Conservation (phyloP, 1,284 basidiomycete genomes). For the Chiua sp. region DNA sequence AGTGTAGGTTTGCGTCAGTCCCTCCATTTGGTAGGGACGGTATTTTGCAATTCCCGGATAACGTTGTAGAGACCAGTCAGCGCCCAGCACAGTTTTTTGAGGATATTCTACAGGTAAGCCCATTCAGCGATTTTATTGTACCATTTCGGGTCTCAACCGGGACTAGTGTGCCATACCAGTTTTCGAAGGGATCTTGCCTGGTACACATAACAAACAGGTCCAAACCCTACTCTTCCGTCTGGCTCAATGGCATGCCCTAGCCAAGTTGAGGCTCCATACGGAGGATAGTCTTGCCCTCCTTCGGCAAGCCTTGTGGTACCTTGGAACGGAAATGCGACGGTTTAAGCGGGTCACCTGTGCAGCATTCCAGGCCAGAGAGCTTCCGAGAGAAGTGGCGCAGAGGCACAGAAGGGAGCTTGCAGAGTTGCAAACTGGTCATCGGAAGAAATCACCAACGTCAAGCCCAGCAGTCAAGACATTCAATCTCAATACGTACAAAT, state of each 20-base stretch:
- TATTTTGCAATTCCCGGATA: neutral
- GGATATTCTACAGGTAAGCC: neutral
- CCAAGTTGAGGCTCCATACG: conserved; percentile 1
- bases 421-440: neutral
- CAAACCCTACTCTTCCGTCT: neutral
- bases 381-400: neutral
- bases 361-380: neutral
- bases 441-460: neutral
- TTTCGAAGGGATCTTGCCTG: conserved; percentile 1
- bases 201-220: neutral
- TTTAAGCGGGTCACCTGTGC: neutral
- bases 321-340: neutral
- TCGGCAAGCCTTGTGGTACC: neutral
- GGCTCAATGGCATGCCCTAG: too few species aligned
- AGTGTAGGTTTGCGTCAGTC: neutral
- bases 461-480: too few species aligned
- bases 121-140: neutral
- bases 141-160: too few species aligned
- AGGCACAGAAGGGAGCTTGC: conserved; percentile 1
- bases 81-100: neutral
- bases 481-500: too few species aligned
- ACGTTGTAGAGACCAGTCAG: neutral
- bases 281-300: neutral
- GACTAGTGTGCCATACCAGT: conserved; percentile 1
- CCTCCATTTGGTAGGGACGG: neutral